Base-by-base conservation (phyloP, 805 yeast genomes). In the Candida nitratophila region DNA sequence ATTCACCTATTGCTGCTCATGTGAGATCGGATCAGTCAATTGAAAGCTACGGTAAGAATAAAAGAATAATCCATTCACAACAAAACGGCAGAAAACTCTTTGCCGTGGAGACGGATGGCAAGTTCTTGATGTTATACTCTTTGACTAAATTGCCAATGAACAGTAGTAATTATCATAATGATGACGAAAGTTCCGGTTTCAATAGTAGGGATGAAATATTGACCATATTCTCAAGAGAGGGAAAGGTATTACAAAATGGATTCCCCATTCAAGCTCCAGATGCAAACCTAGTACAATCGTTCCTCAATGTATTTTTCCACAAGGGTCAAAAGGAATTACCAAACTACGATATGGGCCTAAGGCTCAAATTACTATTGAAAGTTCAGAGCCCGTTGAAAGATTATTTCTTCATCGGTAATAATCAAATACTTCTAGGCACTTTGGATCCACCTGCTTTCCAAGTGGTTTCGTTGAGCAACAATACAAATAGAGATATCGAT, bases 1-100 rank as follows among this genome's bases (percentile, higher is more conserved):
- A 70, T 39, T 60, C 73, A 14, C 78, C 81, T 1, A 59, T 78
- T 4, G 70, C 74, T 10, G 67, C 68, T 2, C 78, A 76, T 50
- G 59, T 65, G 7, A 57, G 85, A 44, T 60, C 73, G 0, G 52
- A 53, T 20, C 63, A 64, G 19, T 73, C 81, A 3, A 46, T 79
- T 15, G 60, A 64, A 22, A 60, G 60, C 19, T 73, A 71, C 59
- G 86, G 86, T 1, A 45, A 51, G 9, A 79, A 79, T 55, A 39
- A 52, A 22, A 53, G 60, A 21, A 54, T 77, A 9, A 54, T 55
- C 35, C 57, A 71, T 31, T 63, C 74, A 1, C 61, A 61, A 17
- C 52, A 51, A 42, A 70, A 73, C 29, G 68, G 72, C 43, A 65
- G 73, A 14, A 60, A 64, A 37, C 58, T 59, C 32, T 54, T 74